phyloP scores from a whole-genome alignment of 345 rosid species.

The Adansonia digitata region DNA sequence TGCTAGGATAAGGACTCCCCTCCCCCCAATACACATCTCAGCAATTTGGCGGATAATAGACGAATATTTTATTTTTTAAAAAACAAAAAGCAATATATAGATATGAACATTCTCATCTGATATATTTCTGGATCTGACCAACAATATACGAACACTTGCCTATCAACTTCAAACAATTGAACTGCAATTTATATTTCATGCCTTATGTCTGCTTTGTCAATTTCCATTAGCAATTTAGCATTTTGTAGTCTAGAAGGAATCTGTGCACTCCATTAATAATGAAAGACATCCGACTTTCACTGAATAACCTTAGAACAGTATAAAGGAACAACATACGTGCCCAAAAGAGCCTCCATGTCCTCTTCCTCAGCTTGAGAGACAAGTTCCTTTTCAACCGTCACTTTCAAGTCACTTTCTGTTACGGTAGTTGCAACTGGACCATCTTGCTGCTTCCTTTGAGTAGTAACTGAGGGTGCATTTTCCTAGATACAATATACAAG shows the following conservation, averaged over 20 bases:
- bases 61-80: background rate
- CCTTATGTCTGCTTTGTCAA: background rate
- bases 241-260: constrained; percentile 4
- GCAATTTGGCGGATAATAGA: background rate
- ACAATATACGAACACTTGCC: background rate
- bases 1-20: background rate
- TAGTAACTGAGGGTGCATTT: constrained; percentile 66
- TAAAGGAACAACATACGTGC: constrained; percentile 60
- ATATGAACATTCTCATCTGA: background rate
- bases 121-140: background rate
- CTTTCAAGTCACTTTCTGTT: constrained; percentile 70
- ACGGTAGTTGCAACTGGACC: constrained; percentile 63
- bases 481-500: constrained; percentile 48
- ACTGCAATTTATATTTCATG: background rate
- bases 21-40: background rate
- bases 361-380: constrained; percentile 84
- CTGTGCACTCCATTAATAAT: background rate
- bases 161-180: background rate
- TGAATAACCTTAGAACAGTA: constrained; percentile 12
- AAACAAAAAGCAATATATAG: background rate
- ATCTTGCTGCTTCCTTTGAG: constrained; percentile 50
- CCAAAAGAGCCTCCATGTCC: constrained; percentile 96
- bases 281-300: background rate
- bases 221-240: constrained; percentile 2
- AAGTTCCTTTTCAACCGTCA: constrained; percentile 87